Percentiles rank a stretch among this genome's conserved stretches.
Conservation (phyloP, 306 rosid genomes). For the Cyclanthera cordifolia region DNA sequence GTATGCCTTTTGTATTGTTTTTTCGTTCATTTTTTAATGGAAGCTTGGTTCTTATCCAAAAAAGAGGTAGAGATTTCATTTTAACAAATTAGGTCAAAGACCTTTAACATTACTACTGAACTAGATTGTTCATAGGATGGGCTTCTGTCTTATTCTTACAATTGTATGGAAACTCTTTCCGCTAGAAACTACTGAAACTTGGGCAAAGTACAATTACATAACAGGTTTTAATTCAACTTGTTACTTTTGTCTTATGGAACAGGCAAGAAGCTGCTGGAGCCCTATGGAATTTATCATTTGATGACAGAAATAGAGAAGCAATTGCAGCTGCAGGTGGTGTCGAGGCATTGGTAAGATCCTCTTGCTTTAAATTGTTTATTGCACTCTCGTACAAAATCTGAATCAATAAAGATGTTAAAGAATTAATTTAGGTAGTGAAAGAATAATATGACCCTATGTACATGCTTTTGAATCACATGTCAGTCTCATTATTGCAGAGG, state of each 20-base stretch:
- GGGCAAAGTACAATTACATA: not conserved
- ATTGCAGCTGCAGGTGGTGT: constrained; percentile 96
- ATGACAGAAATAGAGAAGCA: constrained; percentile 96
- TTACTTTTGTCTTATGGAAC: constrained; percentile 10
- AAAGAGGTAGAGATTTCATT: not conserved
- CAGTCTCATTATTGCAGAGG: not conserved
- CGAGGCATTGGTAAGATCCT: constrained; percentile 78
- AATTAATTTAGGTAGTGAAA: constrained; percentile 1
- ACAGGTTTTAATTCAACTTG: not conserved
- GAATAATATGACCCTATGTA: not conserved
- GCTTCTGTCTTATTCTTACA: constrained; percentile 5
- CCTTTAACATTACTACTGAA: not conserved
- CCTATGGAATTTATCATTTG: constrained; percentile 95
- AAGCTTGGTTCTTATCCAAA: too few relatives aligned
- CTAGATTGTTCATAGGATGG: not conserved
- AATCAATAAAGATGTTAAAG: not conserved
- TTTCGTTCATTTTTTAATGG: too few relatives aligned
- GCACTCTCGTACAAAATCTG: constrained; percentile 4
- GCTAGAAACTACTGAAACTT: not conserved
- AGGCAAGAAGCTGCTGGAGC: constrained; percentile 99
- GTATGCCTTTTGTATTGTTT: too few relatives aligned
- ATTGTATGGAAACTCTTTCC: not conserved
- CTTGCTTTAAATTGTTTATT: not conserved
- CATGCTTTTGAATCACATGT: not conserved
- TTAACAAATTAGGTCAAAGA: not conserved